Conservation (phyloP, 2,329 filamentous ascomycete species). For the Cryphonectria japonica region DNA sequence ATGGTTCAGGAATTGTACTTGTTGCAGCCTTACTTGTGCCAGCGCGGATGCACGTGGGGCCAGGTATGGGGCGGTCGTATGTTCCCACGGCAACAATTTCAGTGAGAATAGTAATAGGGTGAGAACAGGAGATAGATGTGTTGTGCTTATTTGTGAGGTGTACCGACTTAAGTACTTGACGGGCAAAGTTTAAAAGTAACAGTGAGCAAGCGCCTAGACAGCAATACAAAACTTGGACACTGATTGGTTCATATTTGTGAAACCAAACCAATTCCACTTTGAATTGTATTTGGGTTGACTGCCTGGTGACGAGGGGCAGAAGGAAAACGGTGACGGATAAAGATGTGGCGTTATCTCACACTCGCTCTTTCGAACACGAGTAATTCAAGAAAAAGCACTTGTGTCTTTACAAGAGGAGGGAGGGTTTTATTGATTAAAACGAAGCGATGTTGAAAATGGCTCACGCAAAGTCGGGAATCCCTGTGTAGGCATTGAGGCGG, state of each 20-base stretch:
- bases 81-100: neutral
- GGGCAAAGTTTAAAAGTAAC: neutral
- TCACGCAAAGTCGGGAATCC: constrained; percentile 4
- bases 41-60: neutral
- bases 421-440: neutral
- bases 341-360: neutral
- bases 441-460: constrained; percentile 5
- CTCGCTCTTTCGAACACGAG: neutral
- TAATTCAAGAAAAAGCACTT: neutral
- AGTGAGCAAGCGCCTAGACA: neutral
- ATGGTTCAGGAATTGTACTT: neutral
- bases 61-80: neutral
- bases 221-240: no score
- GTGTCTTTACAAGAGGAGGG: neutral
- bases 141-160: no score
- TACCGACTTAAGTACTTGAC: no score
- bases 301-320: neutral
- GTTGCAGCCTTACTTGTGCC: neutral
- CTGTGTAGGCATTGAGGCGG: constrained; percentile 4
- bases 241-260: no score
- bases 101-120: neutral
- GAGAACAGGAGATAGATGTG: neutral
- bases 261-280: neutral
- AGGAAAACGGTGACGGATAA: neutral
- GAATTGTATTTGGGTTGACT: neutral